A percentile compares a stretch with the other conserved stretches of the same genome.
Conservation (phyloP, 495 filamentous ascomycete genomes). For the Podospora didyma region DNA sequence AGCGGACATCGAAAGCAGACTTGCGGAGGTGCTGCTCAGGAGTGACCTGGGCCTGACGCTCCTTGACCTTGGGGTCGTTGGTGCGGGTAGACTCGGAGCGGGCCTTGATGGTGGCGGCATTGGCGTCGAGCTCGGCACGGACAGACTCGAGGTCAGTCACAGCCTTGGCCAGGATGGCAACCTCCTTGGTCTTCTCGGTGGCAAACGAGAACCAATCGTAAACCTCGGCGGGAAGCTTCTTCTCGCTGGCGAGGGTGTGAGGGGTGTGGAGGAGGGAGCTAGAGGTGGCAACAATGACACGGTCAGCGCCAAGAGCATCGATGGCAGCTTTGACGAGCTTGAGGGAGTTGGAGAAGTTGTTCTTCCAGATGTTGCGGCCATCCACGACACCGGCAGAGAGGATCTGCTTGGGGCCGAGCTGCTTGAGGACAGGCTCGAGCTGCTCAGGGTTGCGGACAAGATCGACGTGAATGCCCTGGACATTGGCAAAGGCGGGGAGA, state of each 20-base stretch:
- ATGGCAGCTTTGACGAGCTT: conserved; percentile 82
- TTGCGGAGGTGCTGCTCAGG: conserved; percentile 84
- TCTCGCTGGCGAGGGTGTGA: conserved; percentile 95
- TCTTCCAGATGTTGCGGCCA: conserved; percentile 99
- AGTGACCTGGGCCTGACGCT: conserved; percentile 83
- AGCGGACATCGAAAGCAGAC: conserved; percentile 77
- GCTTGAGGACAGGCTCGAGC: conserved; percentile 84
- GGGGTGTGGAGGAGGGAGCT: conserved; percentile 96
- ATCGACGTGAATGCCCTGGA: conserved; percentile 88
- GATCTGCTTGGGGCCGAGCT: conserved; percentile 83
- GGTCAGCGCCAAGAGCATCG: conserved; percentile 90
- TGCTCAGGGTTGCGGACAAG: conserved; percentile 97
- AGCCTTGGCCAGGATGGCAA: conserved; percentile 93
- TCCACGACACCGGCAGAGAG: conserved; percentile 95
- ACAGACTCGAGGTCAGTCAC: conserved; percentile 86
- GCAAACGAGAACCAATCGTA: conserved; percentile 99
- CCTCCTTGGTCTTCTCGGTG: conserved; percentile 85
- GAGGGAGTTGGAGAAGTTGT: conserved; percentile 87
- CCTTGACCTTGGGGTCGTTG: conserved; percentile 95
- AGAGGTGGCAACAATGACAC: conserved; percentile 93
- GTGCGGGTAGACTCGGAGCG: conserved; percentile 89
- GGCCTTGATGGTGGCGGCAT: conserved; percentile 83
- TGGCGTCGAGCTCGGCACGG: conserved; percentile 81
- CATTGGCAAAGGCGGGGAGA: conserved; percentile 56
- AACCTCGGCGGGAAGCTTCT: conserved; percentile 89